These are phyloP conservation scores for Xerocomellus dryophilus DNA, from an alignment of 768 basidiomycete species.

Conservation along the genomic window DNA sequence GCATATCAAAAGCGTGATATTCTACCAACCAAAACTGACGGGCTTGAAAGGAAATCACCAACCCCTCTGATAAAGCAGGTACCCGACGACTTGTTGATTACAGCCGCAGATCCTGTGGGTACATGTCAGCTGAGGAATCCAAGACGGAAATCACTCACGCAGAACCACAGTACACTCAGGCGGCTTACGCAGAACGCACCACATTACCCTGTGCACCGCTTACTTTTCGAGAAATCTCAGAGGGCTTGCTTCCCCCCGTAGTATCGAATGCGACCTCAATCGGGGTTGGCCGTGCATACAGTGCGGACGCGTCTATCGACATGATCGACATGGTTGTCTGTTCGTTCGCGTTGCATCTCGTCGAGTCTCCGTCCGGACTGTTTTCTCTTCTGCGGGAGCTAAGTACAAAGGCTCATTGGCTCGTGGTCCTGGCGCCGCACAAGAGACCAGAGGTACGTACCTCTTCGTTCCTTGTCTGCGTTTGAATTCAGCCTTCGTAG, in stretches of 20 bases:
- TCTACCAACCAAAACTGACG: neutral
- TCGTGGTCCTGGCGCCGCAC: constrained; percentile 69
- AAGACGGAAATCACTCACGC: constrained; percentile 11
- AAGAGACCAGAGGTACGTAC: constrained; percentile 66
- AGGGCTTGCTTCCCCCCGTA: constrained; percentile 46
- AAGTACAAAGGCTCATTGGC: constrained; percentile 58
- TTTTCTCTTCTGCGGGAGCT: constrained; percentile 65
- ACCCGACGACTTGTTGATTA: constrained; percentile 19
- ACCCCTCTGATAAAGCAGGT: neutral
- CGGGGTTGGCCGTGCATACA: neutral
- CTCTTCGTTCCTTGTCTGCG: neutral
- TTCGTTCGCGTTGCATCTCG: constrained; percentile 72
- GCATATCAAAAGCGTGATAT: neutral
- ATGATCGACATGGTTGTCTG: constrained; percentile 63
- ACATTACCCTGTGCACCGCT: constrained; percentile 52
- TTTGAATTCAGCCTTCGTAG: constrained; percentile 29
- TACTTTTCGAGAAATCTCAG: constrained; percentile 61
- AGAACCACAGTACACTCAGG: constrained; percentile 50
- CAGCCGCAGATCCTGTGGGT: constrained; percentile 29
- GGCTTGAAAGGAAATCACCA: neutral
- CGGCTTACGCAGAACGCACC: constrained; percentile 56
- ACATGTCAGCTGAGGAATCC: neutral
- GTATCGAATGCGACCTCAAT: constrained; percentile 13
- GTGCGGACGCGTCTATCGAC: neutral
- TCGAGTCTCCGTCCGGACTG: constrained; percentile 57